Conservation (phyloP, 768 basidiomycete species). For the Calocera viscosa region DNA sequence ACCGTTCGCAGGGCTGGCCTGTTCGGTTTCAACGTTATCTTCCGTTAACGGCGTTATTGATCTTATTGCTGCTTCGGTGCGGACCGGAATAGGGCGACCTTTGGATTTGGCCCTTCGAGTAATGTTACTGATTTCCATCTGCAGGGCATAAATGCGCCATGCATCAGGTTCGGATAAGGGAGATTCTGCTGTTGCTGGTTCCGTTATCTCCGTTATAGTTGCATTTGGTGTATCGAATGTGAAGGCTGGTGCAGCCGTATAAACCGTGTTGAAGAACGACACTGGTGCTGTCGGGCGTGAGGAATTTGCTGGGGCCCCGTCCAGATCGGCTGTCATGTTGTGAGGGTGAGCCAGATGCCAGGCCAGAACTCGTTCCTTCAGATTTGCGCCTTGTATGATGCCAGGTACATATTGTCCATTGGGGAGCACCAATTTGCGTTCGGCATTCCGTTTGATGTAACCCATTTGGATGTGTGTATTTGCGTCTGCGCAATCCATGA, state of each 20-base stretch:
- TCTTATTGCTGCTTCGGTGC: too few relatives aligned
- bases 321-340: background rate
- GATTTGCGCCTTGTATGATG: background rate
- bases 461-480: background rate
- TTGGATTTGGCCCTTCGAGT: background rate
- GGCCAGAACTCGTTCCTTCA: background rate
- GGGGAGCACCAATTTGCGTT: background rate
- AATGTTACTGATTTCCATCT: background rate
- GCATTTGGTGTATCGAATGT: background rate
- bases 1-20: too few relatives aligned
- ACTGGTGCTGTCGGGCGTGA: background rate
- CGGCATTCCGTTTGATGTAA: background rate
- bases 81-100: too few relatives aligned
- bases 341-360: background rate
- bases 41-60: too few relatives aligned
- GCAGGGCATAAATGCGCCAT: background rate
- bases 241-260: background rate
- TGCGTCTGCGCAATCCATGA: background rate
- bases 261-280: background rate
- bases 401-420: background rate
- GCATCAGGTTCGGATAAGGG: background rate
- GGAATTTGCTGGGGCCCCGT: too few relatives aligned
- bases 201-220: background rate
- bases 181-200: background rate
- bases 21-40: too few relatives aligned